Conservation (phyloP, 2,329 filamentous ascomycete species). For the Phialophora chinensis region DNA sequence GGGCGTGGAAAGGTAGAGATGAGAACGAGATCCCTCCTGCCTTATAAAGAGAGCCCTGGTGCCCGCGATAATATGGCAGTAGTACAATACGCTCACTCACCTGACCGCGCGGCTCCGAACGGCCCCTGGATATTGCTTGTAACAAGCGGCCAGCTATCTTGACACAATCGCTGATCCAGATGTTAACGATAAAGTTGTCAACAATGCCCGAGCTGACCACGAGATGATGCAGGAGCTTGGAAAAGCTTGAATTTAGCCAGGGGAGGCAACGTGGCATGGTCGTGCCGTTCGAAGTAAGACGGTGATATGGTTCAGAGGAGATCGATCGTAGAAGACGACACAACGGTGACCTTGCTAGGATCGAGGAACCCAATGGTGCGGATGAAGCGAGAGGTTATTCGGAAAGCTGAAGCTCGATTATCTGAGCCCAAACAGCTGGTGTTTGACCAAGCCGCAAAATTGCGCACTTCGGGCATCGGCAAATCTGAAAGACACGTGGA, state of each 20-base stretch:
- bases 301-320: background rate
- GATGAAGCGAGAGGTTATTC: background rate
- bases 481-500: constrained; percentile 2
- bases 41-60: background rate
- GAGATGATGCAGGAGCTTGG: constrained; percentile 11
- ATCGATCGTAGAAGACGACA: background rate
- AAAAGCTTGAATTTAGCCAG: background rate
- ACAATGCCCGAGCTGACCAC: background rate
- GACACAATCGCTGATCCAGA: constrained; percentile 20
- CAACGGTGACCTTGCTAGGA: background rate
- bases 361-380: background rate
- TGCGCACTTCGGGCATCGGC: background rate
- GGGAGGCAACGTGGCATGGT: background rate
- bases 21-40: background rate
- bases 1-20: background rate
- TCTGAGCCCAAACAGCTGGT: background rate
- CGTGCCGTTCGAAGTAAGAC: background rate
- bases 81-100: background rate
- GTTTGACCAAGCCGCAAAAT: constrained; percentile 4
- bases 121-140: constrained; percentile 1
- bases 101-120: background rate
- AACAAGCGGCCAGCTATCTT: constrained; percentile 7
- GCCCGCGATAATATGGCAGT: background rate
- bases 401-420: background rate
- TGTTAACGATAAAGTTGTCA: background rate